Conservation (phyloP, 805 yeast species). For the Jamesozyma hellenica region DNA sequence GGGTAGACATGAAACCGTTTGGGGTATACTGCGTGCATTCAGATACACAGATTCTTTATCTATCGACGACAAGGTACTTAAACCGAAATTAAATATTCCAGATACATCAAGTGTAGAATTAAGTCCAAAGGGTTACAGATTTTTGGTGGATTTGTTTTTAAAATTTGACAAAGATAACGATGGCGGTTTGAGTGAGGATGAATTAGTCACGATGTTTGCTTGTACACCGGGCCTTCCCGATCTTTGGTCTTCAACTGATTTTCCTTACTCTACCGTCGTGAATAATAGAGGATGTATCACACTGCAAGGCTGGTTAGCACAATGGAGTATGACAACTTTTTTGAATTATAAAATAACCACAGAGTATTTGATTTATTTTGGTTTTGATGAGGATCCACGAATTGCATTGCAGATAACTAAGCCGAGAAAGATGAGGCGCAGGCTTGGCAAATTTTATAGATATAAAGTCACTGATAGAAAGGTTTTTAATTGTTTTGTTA, state of each 20-base stretch:
- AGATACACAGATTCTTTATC: slow-evolving; percentile 89
- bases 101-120: slow-evolving; percentile 74
- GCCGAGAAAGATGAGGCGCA: slow-evolving; percentile 58
- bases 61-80: slow-evolving; percentile 65
- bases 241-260: slow-evolving; percentile 74
- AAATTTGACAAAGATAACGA: slow-evolving; percentile 91
- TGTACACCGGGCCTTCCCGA: slow-evolving; percentile 92
- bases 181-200: slow-evolving; percentile 79
- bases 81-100: slow-evolving; percentile 70
- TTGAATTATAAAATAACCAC: slow-evolving; percentile 75
- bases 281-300: slow-evolving; percentile 86
- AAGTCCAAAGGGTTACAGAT: slow-evolving; percentile 85
- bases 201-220: slow-evolving; percentile 56
- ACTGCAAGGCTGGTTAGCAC: slow-evolving; percentile 97
- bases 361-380: slow-evolving; percentile 82
- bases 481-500: slow-evolving; percentile 79
- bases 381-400: slow-evolving; percentile 52
- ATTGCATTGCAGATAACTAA: slow-evolving; percentile 71
- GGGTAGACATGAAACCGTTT: slow-evolving; percentile 92
- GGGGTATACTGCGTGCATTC: slow-evolving; percentile 87
- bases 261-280: slow-evolving; percentile 81
- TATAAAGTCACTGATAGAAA: slow-evolving; percentile 70
- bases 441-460: slow-evolving; percentile 58
- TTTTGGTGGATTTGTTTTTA: slow-evolving; percentile 80
- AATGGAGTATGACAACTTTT: slow-evolving; percentile 94